Percentiles rank a stretch among this genome's conserved stretches.
These are phyloP conservation scores for Termitomyces sp. DNA, from an alignment of 1,284 basidiomycete species.

Conservation along the genomic window DNA sequence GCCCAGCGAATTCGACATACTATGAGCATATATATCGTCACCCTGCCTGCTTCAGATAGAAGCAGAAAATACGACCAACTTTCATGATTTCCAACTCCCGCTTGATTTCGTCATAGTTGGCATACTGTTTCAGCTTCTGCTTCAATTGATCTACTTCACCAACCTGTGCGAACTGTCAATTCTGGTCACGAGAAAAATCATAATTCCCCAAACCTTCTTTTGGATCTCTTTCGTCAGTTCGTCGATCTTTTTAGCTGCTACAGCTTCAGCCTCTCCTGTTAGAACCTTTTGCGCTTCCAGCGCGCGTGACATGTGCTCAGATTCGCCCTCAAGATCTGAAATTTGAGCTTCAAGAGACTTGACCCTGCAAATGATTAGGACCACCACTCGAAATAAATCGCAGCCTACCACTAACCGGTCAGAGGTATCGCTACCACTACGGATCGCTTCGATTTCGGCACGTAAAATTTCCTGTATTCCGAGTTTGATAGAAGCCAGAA, in stretches of 20 bases:
- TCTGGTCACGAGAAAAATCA: neutral
- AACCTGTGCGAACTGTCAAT: slow-evolving; percentile 30
- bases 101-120: slow-evolving; percentile 93
- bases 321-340: slow-evolving; percentile 69
- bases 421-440: slow-evolving; percentile 74
- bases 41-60: neutral
- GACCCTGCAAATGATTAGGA: slow-evolving; percentile 43
- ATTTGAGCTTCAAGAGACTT: slow-evolving; percentile 70
- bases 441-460: slow-evolving; percentile 87
- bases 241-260: slow-evolving; percentile 51
- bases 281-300: slow-evolving; percentile 67
- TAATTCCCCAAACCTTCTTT: slow-evolving; percentile 40
- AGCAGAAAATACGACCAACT: slow-evolving; percentile 39
- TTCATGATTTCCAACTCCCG: slow-evolving; percentile 97
- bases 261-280: slow-evolving; percentile 46
- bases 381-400: neutral
- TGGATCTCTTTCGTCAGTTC: slow-evolving; percentile 59
- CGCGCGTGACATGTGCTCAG: slow-evolving; percentile 60
- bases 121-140: slow-evolving; percentile 64
- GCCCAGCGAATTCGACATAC: slow-evolving; percentile 91
- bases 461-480: slow-evolving; percentile 75
- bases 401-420: slow-evolving; percentile 54
- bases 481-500: neutral
- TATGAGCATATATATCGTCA: slow-evolving; percentile 27
- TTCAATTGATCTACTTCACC: slow-evolving; percentile 66